Base-by-base conservation (phyloP, 1,284 basidiomycete genomes). In the Peniophora sp. region DNA sequence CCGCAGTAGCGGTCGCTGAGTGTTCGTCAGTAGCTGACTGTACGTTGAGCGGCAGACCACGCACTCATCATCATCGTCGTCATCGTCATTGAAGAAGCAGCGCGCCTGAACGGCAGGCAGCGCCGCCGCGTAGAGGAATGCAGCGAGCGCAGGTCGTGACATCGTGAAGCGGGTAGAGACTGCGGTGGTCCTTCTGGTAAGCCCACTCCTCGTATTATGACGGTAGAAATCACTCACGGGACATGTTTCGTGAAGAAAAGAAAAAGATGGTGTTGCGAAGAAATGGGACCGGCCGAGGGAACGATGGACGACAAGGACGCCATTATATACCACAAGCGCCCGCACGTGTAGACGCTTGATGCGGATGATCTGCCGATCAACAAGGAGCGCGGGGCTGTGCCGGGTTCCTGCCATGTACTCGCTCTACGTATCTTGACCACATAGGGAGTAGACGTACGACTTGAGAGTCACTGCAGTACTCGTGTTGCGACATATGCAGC, bases 1-100 rank as follows among this genome's bases (percentile, higher is more conserved):
- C 57, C 56, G 42, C 64, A 64, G 22, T 49, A 62, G 41, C 58
- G 53, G 14, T 50, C 24, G 8, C 58, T 60, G 24, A 54, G 57
- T 1, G 60, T 64, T 46, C 1, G 36, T 24, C 18, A 24, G 3
- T 14, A 10, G 27, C 10, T 11, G 9, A 22, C n/a, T n/a, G n/a
- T n/a, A 17, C 23, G 24, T 12, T 39, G 41, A 39, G 24, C 34
- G 32, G 18, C 47, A 51, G 9, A 48, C 27, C 32, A 34, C 35
- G 24, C 36, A 27, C 32, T 46, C 48, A 5, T 48, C 24, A 18
- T 47, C 27, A 3, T 20, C 11, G 27, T 41, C 27, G 32, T 22
- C 8, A 36, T 47, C 27, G 32, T 22, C 2, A 37, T 48, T 34
- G 12, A 20, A 32, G 42, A 39, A 48, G 39, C 46, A 51, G 27